These are phyloP conservation scores for Coemansia sp. DNA, from an alignment of 192 early-diverging fungal genomes.

Conservation along the genomic window DNA sequence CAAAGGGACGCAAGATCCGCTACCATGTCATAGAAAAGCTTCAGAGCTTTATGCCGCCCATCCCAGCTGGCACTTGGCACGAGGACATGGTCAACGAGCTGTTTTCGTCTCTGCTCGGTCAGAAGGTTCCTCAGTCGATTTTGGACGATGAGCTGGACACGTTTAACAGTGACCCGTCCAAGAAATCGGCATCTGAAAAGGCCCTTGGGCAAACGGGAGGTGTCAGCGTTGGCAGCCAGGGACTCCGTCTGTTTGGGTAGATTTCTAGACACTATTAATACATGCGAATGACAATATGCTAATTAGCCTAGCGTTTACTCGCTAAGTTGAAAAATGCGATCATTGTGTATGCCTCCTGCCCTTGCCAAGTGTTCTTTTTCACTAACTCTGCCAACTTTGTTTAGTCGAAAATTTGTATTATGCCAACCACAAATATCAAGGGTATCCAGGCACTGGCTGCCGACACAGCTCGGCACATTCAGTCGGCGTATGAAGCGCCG, in stretches of 20 bases:
- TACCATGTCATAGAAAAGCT: conserved; percentile 97
- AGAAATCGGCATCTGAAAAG: conserved; percentile 3
- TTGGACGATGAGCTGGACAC: conserved; percentile 37
- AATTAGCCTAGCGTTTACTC: not conserved
- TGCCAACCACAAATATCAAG: not conserved
- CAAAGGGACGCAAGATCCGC: conserved; percentile 89
- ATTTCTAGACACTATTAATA: not conserved
- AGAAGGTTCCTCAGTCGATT: conserved; percentile 55
- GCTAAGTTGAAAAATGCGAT: not conserved
- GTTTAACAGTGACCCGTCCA: not conserved
- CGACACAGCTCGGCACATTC: conserved; percentile 25
- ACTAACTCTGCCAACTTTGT: not conserved
- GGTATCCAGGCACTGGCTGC: conserved; percentile 7
- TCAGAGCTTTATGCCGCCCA: conserved; percentile 95
- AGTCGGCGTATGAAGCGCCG: conserved; percentile 33
- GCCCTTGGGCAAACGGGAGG: conserved; percentile 20
- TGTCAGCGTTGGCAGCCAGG: conserved; percentile 22
- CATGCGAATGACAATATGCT: not conserved
- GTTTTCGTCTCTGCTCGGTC: conserved; percentile 82
- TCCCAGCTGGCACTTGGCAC: conserved; percentile 89
- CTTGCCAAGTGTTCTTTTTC: not conserved
- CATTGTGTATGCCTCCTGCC: not conserved
- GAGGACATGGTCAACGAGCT: conserved; percentile 93
- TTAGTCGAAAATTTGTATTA: not conserved
- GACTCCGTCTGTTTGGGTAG: conserved; percentile 51